Percentiles rank a stretch among this genome's conserved stretches.
Evolutionary conservation across 306 rosid genomes (phyloP).

Genomic region (Luffa acutangula): DNA sequence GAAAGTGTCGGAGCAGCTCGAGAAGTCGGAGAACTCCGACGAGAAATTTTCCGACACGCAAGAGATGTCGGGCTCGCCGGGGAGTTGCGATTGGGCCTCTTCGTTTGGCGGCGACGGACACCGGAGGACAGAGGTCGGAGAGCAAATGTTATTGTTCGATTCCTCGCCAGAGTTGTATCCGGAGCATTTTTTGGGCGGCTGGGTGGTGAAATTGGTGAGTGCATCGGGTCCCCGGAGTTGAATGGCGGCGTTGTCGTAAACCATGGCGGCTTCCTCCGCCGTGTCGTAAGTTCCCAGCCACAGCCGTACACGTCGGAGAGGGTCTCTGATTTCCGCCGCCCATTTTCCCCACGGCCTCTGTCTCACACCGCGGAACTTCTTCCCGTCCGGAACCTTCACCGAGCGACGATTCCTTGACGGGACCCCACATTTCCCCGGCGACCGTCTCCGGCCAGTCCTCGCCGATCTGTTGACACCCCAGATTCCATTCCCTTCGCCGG

Average conservation of each 20-base stretch:
- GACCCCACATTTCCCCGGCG: neutral
- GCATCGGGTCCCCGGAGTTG: slow-evolving; percentile 88
- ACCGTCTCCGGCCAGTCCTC: slow-evolving; percentile 16
- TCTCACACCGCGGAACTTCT: slow-evolving; percentile 83
- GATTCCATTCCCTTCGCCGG: slow-evolving; percentile 12
- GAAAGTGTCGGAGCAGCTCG: slow-evolving; percentile 27
- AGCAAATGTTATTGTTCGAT: slow-evolving; percentile 31
- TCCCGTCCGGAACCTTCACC: slow-evolving; percentile 20
- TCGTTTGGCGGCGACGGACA: slow-evolving; percentile 38
- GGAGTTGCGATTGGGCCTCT: slow-evolving; percentile 39
- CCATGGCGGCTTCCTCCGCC: slow-evolving; percentile 93
- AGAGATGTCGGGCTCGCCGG: slow-evolving; percentile 19
- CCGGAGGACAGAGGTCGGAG: slow-evolving; percentile 70
- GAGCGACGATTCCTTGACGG: slow-evolving; percentile 12
- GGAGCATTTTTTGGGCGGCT: slow-evolving; percentile 15
- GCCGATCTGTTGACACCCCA: slow-evolving; percentile 15
- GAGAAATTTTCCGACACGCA: slow-evolving; percentile 33
- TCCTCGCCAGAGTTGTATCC: slow-evolving; percentile 46
- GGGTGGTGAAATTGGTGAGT: slow-evolving; percentile 64
- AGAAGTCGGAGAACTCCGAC: slow-evolving; percentile 21
- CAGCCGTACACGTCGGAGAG: slow-evolving; percentile 68
- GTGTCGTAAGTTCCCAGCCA: slow-evolving; percentile 93
- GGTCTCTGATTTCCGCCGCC: slow-evolving; percentile 99
- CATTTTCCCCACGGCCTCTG: slow-evolving; percentile 99
- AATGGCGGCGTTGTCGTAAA: slow-evolving; percentile 91